Base-by-base conservation (phyloP, 805 yeast genomes). In the Monosporozyma yasuniensis region DNA sequence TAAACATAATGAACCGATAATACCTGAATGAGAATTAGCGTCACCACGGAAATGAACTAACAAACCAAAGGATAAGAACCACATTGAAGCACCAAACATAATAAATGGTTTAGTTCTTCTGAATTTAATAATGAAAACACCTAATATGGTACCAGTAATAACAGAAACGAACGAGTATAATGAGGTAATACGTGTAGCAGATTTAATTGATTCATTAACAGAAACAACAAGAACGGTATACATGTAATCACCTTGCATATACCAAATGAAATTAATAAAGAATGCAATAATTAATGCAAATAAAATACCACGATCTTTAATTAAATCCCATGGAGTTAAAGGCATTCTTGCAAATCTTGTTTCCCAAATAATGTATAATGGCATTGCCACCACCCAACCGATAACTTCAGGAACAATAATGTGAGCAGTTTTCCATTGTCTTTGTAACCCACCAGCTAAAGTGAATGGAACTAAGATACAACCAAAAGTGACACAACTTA, bases 231-330 rank as follows among this genome's bases (percentile, higher is more conserved):
- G 68, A 21, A 83, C 83, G 0, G 89, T 75, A 66, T 80, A 84
- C 64, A 85, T 63, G 63, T 75, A 85, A 57, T 80, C 85, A 52
- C 80, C 78, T 47, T 83, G 87, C 83, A 83, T 77, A 64, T 79
- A 76, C 76, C 77, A 83, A 49, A 81, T 70, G 60, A 81, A 75
- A 66, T 82, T 76, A 52, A 82, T 71, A 53, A 83, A 66, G 51
- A 82, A 65, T 2, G 79, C 83, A 53, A 83, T 73, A 28, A 71
- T 59, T 50, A 83, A 59, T n/a, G 90, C 84, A 12, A 87, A 70
- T 83, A 86, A 81, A 28, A 84, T 81, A 53, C 84, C 86, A 56
- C 88, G 77, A 64, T 85, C 86, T 51, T 71, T 78, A 59, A 85
- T 61, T 53, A 83, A 70, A 14, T 70, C 64, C 55, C 70, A 69